A percentile compares a stretch with the other conserved stretches of the same genome.
Evolutionary conservation across 2,329 filamentous ascomycete genomes (phyloP).

Genomic region (Alternaria gaisen): DNA sequence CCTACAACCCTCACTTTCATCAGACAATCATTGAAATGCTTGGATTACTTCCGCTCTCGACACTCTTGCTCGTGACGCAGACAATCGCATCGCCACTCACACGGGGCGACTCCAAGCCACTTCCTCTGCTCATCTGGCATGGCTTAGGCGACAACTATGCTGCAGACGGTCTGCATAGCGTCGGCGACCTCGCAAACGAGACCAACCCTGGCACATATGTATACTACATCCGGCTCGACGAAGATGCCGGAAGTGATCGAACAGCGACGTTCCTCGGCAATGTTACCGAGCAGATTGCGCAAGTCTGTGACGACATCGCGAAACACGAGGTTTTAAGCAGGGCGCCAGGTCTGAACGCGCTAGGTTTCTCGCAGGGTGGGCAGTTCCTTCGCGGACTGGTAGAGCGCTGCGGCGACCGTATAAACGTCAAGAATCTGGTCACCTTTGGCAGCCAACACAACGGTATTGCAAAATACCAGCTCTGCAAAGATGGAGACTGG

Average conservation of each 20-base stretch:
- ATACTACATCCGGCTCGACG: conserved; percentile 77
- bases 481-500: conserved; percentile 76
- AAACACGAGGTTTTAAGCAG: conserved; percentile 80
- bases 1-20: conserved; percentile 9
- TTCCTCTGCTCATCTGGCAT: conserved; percentile 96
- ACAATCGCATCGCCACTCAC: conserved; percentile 26
- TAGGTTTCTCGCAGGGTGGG: conserved; percentile 95
- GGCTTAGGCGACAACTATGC: conserved; percentile 80
- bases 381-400: conserved; percentile 94
- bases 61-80: conserved; percentile 29
- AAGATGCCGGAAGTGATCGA: conserved; percentile 73
- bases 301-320: conserved; percentile 80
- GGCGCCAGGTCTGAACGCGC: conserved; percentile 83
- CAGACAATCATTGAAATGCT: conserved; percentile 25
- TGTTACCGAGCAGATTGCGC: conserved; percentile 77
- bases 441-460: conserved; percentile 94
- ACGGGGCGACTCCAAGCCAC: conserved; percentile 48
- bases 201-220: conserved; percentile 85
- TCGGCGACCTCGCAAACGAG: conserved; percentile 75
- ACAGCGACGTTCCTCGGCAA: conserved; percentile 91
- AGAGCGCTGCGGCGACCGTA: conserved; percentile 80
- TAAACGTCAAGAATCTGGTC: conserved; percentile 76
- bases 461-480: conserved; percentile 84
- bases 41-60: conserved; percentile 31
- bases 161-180: conserved; percentile 74